Percentiles rank a stretch among this genome's conserved stretches.
These are phyloP conservation scores for Lepidium africanum DNA, from an alignment of 345 rosid species.

Conservation along the genomic window DNA sequence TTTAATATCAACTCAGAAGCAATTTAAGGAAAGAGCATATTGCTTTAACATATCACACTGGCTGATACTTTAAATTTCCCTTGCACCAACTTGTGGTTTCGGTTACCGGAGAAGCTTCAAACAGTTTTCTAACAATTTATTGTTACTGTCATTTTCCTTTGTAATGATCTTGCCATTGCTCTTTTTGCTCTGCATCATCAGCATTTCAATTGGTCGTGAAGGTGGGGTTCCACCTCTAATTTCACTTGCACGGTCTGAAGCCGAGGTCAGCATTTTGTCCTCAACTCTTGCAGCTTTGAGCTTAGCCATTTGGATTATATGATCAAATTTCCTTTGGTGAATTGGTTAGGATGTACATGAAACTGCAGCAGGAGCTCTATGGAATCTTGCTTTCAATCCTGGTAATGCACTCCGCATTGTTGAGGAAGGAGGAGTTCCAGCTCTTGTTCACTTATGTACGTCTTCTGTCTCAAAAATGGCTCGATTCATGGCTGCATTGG, in stretches of 20 bases:
- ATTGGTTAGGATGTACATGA: constrained; percentile 70
- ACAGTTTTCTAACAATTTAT: not conserved
- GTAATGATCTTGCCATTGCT: not conserved
- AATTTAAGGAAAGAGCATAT: not conserved
- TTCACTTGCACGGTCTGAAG: constrained; percentile 58
- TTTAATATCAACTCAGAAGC: not conserved
- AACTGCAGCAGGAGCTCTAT: constrained; percentile 84
- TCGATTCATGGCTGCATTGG: constrained; percentile 80
- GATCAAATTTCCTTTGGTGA: not conserved
- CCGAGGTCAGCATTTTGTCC: constrained; percentile 42
- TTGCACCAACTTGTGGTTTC: not conserved
- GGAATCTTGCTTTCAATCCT: constrained; percentile 82
- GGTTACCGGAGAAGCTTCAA: not conserved
- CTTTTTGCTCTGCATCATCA: constrained; percentile 24
- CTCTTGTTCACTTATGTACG: constrained; percentile 64
- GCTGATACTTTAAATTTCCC: not conserved
- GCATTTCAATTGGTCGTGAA: constrained; percentile 73
- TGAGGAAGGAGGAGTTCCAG: constrained; percentile 80
- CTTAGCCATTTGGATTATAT: not conserved
- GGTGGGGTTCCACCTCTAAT: constrained; percentile 78
- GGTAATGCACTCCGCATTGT: constrained; percentile 72
- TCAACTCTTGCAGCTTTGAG: not conserved
- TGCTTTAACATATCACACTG: not conserved
- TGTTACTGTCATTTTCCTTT: not conserved
- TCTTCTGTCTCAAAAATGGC: constrained; percentile 77